Conservation (phyloP, 2,329 filamentous ascomycete species). For the Penicillium sp. region DNA sequence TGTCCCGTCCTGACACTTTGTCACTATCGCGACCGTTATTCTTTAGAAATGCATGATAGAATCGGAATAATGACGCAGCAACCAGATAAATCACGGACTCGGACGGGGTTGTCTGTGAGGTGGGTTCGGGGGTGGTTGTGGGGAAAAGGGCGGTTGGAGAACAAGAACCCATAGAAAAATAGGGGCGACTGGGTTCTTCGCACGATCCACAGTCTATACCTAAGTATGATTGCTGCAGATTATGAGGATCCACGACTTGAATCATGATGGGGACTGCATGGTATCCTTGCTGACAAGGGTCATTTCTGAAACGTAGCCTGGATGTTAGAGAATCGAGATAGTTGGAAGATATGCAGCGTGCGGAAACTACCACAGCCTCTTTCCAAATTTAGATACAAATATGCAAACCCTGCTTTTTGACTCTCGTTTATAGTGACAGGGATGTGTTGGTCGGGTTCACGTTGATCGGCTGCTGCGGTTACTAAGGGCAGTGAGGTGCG, state of each 20-base stretch:
- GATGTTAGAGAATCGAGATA: not conserved
- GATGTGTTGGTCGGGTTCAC: not conserved
- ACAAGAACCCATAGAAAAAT: too few relatives aligned
- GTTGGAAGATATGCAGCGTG: not conserved
- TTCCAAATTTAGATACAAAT: conserved; percentile 8
- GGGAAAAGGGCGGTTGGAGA: not conserved
- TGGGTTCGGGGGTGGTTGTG: not conserved
- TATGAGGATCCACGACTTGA: not conserved
- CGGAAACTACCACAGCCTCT: conserved; percentile 2
- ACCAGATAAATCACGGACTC: not conserved
- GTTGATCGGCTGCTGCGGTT: conserved; percentile 8
- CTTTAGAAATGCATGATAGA: too few relatives aligned
- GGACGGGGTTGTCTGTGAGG: not conserved
- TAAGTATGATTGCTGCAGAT: not conserved
- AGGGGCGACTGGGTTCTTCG: not conserved
- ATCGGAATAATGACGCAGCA: not conserved
- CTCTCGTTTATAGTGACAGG: not conserved
- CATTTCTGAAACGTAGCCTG: not conserved
- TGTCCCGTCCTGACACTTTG: not conserved
- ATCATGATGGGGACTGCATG: conserved; percentile 1
- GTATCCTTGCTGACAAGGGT: not conserved
- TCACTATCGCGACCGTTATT: conserved; percentile 1
- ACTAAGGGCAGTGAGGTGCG: not conserved
- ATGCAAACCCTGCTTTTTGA: not conserved
- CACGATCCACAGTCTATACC: conserved; percentile 1